Conservation (phyloP, 768 basidiomycete species). For the Fistulinella prunicolor region DNA sequence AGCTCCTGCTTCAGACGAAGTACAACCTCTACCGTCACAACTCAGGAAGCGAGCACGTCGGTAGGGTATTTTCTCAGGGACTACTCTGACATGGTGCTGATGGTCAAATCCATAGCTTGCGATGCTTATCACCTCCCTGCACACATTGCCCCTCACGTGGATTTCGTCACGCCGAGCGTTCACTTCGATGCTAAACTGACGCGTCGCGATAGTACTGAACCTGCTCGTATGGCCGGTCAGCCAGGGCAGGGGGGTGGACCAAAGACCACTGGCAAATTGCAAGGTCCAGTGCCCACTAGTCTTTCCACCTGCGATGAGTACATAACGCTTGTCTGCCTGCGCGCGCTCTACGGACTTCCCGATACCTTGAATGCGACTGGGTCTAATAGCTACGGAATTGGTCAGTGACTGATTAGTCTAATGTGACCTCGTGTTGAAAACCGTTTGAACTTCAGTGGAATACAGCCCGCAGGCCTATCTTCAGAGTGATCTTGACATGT, state of each 20-base stretch:
- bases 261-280: conserved; percentile 17
- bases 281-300: conserved; percentile 1
- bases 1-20: conserved; percentile 32
- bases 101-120: conserved; percentile 22
- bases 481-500: conserved; percentile 29
- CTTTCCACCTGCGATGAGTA: conserved; percentile 24
- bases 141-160: conserved; percentile 31
- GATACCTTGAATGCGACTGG: conserved; percentile 13
- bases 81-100: background rate
- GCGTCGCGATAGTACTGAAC: conserved; percentile 11
- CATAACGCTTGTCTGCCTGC: conserved; percentile 32
- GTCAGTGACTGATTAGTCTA: conserved; percentile 7
- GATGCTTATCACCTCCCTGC: conserved; percentile 33
- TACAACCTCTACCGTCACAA: conserved; percentile 33
- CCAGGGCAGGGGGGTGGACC: conserved; percentile 17
- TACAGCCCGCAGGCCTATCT: conserved; percentile 32
- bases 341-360: conserved; percentile 26
- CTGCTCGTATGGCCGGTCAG: conserved; percentile 13
- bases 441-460: conserved; percentile 21
- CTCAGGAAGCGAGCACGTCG: conserved; percentile 28
- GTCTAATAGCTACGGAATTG: conserved; percentile 30
- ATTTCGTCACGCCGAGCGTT: conserved; percentile 33
- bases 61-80: conserved; percentile 17
- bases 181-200: conserved; percentile 30
- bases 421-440: background rate